Percentiles rank a stretch among this genome's conserved stretches.
These are phyloP conservation scores for Trichoderma atrobrunneum DNA, from an alignment of 2,329 filamentous ascomycete species.

Conservation along the genomic window DNA sequence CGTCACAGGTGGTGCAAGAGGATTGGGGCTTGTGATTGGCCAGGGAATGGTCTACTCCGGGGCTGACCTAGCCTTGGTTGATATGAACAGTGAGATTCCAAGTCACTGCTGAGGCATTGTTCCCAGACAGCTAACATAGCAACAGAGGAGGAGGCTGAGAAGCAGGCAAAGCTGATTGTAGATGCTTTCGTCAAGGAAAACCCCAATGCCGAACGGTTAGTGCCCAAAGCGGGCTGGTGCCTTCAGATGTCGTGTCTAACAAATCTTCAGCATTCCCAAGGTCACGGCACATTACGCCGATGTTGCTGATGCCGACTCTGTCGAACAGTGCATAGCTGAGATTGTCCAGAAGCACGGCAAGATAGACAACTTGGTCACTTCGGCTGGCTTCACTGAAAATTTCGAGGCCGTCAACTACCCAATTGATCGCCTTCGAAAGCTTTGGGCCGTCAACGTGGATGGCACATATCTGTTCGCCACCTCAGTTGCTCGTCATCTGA, in stretches of 20 bases:
- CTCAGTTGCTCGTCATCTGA: constrained; percentile 81
- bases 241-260: neutral
- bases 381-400: constrained; percentile 96
- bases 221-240: neutral
- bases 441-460: constrained; percentile 91
- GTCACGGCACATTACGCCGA: constrained; percentile 90
- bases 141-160: constrained; percentile 78
- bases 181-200: constrained; percentile 77
- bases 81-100: constrained; percentile 71
- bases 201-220: constrained; percentile 66
- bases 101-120: neutral
- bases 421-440: constrained; percentile 84
- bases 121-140: neutral
- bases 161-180: constrained; percentile 70
- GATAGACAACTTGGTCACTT: constrained; percentile 90
- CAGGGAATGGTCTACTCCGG: constrained; percentile 88
- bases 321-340: constrained; percentile 69
- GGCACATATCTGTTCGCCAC: constrained; percentile 89
- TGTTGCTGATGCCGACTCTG: constrained; percentile 76
- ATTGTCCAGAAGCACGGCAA: constrained; percentile 61
- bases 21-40: constrained; percentile 87
- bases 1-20: constrained; percentile 87
- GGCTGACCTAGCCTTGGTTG: constrained; percentile 85
- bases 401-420: constrained; percentile 90
- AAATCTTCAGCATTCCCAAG: constrained; percentile 59